Evolutionary conservation across 495 filamentous ascomycete species (phyloP).

Genomic region (Eremomyces bilateralis): DNA sequence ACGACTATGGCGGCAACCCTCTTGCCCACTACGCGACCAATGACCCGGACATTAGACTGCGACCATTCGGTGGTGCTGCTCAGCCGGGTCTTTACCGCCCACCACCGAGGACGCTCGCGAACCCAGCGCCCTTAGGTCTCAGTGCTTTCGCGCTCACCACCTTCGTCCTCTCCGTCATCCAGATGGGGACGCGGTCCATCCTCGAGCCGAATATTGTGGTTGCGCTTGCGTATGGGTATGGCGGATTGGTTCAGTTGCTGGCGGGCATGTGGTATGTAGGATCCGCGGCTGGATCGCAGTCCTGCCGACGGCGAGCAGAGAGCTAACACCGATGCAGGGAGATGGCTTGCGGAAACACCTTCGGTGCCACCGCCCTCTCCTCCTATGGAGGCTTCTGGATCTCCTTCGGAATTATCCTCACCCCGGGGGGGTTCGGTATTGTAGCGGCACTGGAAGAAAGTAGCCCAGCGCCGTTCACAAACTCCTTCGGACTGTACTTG

Average conservation of each 20-base stretch:
- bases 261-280: constrained; percentile 93
- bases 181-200: constrained; percentile 43
- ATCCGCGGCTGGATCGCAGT: too few relatives aligned
- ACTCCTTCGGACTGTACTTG: constrained; percentile 69
- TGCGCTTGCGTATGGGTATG: constrained; percentile 22
- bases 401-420: constrained; percentile 70
- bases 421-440: constrained; percentile 53
- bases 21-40: constrained; percentile 45
- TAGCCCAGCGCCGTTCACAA: constrained; percentile 25
- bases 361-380: constrained; percentile 88
- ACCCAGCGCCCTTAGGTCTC: constrained; percentile 45
- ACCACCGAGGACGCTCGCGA: constrained; percentile 46
- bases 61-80: constrained; percentile 87
- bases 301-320: neutral
- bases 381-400: constrained; percentile 99
- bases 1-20: constrained; percentile 41
- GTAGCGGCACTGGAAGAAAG: constrained; percentile 23
- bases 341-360: constrained; percentile 93
- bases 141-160: constrained; percentile 85
- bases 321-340: constrained; percentile 36
- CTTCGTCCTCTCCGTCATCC: constrained; percentile 76
- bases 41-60: constrained; percentile 34
- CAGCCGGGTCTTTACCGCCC: constrained; percentile 80
- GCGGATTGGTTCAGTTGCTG: constrained; percentile 72
- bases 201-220: constrained; percentile 20